Percentiles rank a stretch among this genome's conserved stretches.
These are phyloP conservation scores for Cercospora janseana DNA, from an alignment of 2,329 filamentous ascomycete species.

Conservation along the genomic window DNA sequence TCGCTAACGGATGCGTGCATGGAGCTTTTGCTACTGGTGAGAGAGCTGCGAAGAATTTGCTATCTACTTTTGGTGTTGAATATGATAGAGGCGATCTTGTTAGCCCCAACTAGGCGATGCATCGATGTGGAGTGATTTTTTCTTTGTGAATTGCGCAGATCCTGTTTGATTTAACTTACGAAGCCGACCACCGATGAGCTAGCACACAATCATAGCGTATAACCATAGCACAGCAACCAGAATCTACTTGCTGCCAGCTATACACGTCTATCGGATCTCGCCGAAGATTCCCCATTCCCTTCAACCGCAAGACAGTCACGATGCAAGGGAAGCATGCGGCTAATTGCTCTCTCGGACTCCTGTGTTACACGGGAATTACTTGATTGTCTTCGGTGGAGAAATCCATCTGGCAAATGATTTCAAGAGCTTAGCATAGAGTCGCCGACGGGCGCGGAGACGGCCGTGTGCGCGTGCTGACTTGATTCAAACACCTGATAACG, in stretches of 20 bases:
- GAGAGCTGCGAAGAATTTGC: conserved; percentile 43
- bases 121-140: background rate
- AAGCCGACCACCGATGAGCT: background rate
- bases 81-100: conserved; percentile 37
- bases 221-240: conserved; percentile 4
- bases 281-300: background rate
- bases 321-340: background rate
- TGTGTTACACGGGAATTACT: conserved; percentile 5
- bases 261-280: background rate
- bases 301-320: background rate
- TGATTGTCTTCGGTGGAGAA: conserved; percentile 11
- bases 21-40: conserved; percentile 48
- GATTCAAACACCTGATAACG: conserved; percentile 14
- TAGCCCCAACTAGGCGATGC: conserved; percentile 12
- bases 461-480: conserved; percentile 1
- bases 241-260: background rate
- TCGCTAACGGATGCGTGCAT: conserved; percentile 47
- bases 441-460: conserved; percentile 7
- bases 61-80: conserved; percentile 39
- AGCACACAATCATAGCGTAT: background rate
- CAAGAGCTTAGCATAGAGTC: background rate
- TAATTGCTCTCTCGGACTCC: background rate
- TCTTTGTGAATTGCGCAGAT: background rate
- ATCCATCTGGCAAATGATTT: conserved; percentile 2
- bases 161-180: background rate